Base-by-base conservation (phyloP, 2,329 filamentous ascomycete species). In the Fusarium acutatum region DNA sequence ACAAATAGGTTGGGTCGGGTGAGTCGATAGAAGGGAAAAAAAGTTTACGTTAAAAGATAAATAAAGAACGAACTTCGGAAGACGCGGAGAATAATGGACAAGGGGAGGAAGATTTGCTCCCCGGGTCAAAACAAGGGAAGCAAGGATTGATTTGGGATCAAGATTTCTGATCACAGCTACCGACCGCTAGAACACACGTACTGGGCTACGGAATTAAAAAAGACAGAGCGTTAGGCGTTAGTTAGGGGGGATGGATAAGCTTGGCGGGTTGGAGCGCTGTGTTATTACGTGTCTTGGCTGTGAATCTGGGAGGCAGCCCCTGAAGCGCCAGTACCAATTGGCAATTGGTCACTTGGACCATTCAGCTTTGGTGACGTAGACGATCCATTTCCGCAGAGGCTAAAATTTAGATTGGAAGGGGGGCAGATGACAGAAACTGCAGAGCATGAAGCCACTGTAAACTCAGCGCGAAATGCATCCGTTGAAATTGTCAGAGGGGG, bases 1-100 rank as follows among this genome's bases (percentile, higher is more conserved):
- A 28, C 50, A 37, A 54, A 54, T 40, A 60, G 44, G 22, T 30
- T 53, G 30, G 35, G 63, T 40, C 30, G 18, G 35, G 49, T 37
- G 34, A 50, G 41, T 34, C 38, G 43, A 17, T 17, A 28, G 32
- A 43, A 15, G 20, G 26, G 14, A 30, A 32, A 18, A 64, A 28
- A 47, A 58, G 49, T 34, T 66, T 44, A 57, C 38, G 38, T 41
- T 38, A 50, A 44, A 47, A 60, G 35, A 26, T 32, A 60, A 32
- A 41, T 24, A 53, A 54, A 26, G 22, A 40, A 32, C 47, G 18
- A 43, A 6, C 66, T 46, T 52, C 67, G 67, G 67, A 70, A 65
- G 59, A 43, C 24, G 30, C 67, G 67, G 67, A 69, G 66, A 69
- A 69, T 69, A 69, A 60, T 28, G 24, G 12, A 57, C 38, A 22